Percentiles rank a stretch among this genome's conserved stretches.
These are phyloP conservation scores for Conticribra weissflogii DNA, from an alignment of 108 stramenopile genomes.

Conservation along the genomic window DNA sequence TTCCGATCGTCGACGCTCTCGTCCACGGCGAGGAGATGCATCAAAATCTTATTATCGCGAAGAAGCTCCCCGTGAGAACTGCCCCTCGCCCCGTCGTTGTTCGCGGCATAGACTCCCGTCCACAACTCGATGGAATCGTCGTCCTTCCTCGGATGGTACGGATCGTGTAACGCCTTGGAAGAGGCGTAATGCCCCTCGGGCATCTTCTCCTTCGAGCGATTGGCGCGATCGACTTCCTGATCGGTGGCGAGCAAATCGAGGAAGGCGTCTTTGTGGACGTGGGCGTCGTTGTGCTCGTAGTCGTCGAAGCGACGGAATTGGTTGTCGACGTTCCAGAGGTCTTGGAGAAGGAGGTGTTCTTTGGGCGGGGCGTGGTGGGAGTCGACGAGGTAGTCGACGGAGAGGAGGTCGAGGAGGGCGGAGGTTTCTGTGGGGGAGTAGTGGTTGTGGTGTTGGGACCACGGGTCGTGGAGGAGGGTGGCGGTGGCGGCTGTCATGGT, in stretches of 20 bases:
- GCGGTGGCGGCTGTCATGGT: slow-evolving; percentile 15
- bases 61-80: slow-evolving; percentile 4
- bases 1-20: slow-evolving; percentile 37
- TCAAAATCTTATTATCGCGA: slow-evolving; percentile 26
- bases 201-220: background rate
- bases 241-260: slow-evolving; percentile 36
- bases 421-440: slow-evolving; percentile 22
- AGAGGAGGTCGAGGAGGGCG: slow-evolving; percentile 34
- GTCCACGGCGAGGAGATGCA: slow-evolving; percentile 39
- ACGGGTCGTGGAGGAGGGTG: slow-evolving; percentile 28
- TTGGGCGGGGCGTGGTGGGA: slow-evolving; percentile 7
- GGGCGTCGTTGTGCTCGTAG: slow-evolving; percentile 7
- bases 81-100: slow-evolving; percentile 1
- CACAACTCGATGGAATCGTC: slow-evolving; percentile 11
- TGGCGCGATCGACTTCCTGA: slow-evolving; percentile 29
- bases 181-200: slow-evolving; percentile 14
- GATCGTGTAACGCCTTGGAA: slow-evolving; percentile 30
- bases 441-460: slow-evolving; percentile 18
- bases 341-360: slow-evolving; percentile 26
- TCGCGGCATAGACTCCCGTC: slow-evolving; percentile 26
- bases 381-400: slow-evolving; percentile 35
- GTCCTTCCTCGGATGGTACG: slow-evolving; percentile 20
- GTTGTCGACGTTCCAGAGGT: slow-evolving; percentile 27
- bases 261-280: slow-evolving; percentile 21
- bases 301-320: slow-evolving; percentile 19